A percentile compares a stretch with the other conserved stretches of the same genome.
Conservation (phyloP, 352 stramenopile species). For the Phytophthora hibernalis region DNA sequence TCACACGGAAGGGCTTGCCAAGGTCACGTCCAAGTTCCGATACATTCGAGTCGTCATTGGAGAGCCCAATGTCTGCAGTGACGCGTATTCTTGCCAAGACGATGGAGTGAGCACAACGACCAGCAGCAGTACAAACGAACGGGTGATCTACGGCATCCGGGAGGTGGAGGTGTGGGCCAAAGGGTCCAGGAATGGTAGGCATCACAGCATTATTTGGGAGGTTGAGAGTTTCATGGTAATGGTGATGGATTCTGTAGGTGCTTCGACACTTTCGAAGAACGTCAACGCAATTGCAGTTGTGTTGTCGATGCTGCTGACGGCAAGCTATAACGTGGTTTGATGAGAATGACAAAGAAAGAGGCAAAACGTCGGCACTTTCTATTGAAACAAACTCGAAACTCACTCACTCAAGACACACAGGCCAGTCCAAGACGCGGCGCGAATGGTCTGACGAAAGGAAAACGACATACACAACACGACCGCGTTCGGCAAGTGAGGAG, state of each 20-base stretch:
- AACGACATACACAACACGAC: constrained; percentile 38
- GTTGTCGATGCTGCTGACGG: constrained; percentile 10
- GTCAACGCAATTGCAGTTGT: background rate
- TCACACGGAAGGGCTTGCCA: constrained; percentile 52
- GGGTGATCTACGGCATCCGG: constrained; percentile 79
- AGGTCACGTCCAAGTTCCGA: constrained; percentile 53
- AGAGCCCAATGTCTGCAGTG: constrained; percentile 55
- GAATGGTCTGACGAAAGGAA: constrained; percentile 31
- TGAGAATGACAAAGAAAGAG: constrained; percentile 17
- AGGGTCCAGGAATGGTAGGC: constrained; percentile 54
- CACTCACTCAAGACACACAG: constrained; percentile 37
- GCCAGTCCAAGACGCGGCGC: constrained; percentile 32
- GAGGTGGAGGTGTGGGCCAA: constrained; percentile 81
- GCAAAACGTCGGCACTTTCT: constrained; percentile 37
- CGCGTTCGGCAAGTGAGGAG: constrained; percentile 35
- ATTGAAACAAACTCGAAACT: constrained; percentile 50
- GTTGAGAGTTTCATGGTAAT: background rate
- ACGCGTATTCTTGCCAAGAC: constrained; percentile 50
- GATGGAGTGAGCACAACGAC: constrained; percentile 27
- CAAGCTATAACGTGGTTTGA: constrained; percentile 2
- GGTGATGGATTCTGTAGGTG: constrained; percentile 17
- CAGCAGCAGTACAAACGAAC: constrained; percentile 56
- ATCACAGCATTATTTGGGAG: background rate
- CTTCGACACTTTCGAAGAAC: constrained; percentile 2
- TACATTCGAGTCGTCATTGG: constrained; percentile 66